Percentiles rank a stretch among this genome's conserved stretches.
These are phyloP conservation scores for grape (Vitis vinifera) DNA, from an alignment of 164 flowering plant genomes.

Conservation along the genomic window DNA sequence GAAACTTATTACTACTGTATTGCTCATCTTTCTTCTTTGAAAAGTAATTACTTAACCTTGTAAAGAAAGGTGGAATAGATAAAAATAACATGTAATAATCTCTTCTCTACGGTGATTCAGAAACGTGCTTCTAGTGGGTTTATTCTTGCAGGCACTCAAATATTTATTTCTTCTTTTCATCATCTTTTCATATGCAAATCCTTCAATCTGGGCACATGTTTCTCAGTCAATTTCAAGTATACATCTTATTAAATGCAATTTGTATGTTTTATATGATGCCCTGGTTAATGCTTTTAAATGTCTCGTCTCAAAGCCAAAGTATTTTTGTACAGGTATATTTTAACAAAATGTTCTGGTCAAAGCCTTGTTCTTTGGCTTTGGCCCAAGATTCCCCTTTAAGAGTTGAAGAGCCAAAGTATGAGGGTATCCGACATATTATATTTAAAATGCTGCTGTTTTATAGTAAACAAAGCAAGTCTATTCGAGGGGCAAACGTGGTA, in stretches of 20 bases:
- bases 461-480: conserved; percentile 86
- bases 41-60: no score
- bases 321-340: conserved; percentile 57
- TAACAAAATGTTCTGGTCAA: conserved; percentile 79
- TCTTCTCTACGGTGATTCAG: no score
- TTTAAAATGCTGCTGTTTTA: conserved; percentile 80
- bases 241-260: background rate
- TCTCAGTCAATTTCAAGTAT: background rate
- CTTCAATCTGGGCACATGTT: background rate
- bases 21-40: no score
- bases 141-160: no score
- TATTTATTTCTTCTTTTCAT: no score
- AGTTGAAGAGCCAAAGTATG: conserved; percentile 80
- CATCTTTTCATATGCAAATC: no score
- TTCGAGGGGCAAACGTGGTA: conserved; percentile 82
- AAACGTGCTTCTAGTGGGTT: no score
- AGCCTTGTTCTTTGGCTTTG: conserved; percentile 85
- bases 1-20: no score
- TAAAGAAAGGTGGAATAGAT: no score
- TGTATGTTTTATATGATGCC: background rate
- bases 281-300: background rate
- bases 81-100: no score
- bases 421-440: conserved; percentile 51
- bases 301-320: conserved; percentile 4
- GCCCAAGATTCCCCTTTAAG: conserved; percentile 70